These are phyloP conservation scores for Stereum hirsutum DNA, from an alignment of 1,284 basidiomycete genomes.

Conservation along the genomic window DNA sequence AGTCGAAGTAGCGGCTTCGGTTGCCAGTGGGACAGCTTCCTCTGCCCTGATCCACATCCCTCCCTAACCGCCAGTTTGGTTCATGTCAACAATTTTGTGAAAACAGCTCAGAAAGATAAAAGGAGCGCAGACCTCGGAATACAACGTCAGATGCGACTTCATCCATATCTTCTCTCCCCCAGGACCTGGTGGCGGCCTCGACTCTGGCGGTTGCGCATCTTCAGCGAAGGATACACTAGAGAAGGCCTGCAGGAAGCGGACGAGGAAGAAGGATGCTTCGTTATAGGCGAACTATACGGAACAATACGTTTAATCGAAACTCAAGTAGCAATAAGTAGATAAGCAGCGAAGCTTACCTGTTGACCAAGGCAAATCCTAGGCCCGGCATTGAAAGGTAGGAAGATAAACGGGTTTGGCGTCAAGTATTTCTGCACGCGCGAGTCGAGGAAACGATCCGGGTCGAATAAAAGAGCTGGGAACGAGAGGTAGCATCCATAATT, in stretches of 20 bases:
- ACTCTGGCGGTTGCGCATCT: constrained; percentile 33
- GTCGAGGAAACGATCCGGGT: constrained; percentile 54
- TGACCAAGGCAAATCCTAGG: constrained; percentile 28
- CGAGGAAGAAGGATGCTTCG: constrained; percentile 57
- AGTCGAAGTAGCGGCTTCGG: too few species aligned
- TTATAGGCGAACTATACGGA: constrained; percentile 53
- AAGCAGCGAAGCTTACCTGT: not conserved
- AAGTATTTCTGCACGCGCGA: constrained; percentile 39
- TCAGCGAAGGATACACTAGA: constrained; percentile 35
- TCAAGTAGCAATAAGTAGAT: not conserved
- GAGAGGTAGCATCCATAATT: not conserved
- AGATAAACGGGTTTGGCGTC: constrained; percentile 48
- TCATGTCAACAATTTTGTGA: not conserved
- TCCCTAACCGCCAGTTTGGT: not conserved
- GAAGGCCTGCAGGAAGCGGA: constrained; percentile 56
- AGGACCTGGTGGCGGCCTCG: constrained; percentile 35
- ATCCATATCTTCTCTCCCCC: constrained; percentile 41
- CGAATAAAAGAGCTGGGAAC: constrained; percentile 36
- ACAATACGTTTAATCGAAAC: not conserved
- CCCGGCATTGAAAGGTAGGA: constrained; percentile 52
- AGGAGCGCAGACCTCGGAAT: constrained; percentile 35
- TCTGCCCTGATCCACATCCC: constrained; percentile 1
- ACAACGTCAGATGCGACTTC: constrained; percentile 46
- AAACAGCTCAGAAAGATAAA: not conserved
- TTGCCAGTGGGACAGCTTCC: too few species aligned